Evolutionary conservation across 306 rosid species (phyloP), one percentile per base, ranked within the genome.

Genomic region (Psophocarpus tetragonolobus): DNA sequence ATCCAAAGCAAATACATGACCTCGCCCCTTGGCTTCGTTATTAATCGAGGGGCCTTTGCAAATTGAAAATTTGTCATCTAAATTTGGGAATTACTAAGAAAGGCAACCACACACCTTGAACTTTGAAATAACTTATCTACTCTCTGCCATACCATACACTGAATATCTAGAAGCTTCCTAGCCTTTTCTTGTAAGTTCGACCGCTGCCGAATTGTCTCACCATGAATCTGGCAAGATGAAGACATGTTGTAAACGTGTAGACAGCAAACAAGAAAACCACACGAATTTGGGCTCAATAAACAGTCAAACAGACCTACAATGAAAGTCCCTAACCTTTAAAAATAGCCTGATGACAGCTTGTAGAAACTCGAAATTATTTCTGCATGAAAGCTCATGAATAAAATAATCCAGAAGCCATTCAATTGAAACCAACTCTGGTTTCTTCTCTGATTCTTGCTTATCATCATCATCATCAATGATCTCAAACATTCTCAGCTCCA

Each of bases 401-500:
- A 92, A 91, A 82, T 91, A 95, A 84, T 95, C 97, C 73, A 95
- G 68, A 72, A 95, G 93, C 75, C 82, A 84, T 81, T 88, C 90
- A 9, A 92, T 91, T 0, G 89, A 85, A 68, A 36, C 41, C 69
- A 92, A 80, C 80, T 91, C 93, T 4, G 92, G 90, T 57, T 88
- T 88, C 51, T 86, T 84, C 78, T 84, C 94, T 45, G 75, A 78
- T 81, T 90, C 91, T 68, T 88, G 90, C 65, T 81, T 83, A 68
- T 89, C 91, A 29, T 79, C 82, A 4, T 93, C 87, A 6, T 87
- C 97, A 41, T 60, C 67, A 60, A 95, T 85, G 75, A 92, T 89
- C 80, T 89, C 96, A 84, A 92, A 87, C 88, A 92, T 89, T 54
- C 97, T 87, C 77, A 95, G 91, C 82, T 92, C 98, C 90, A 95